Evolutionary conservation across 2,329 filamentous ascomycete genomes (phyloP).

Genomic region (Graphilbum fragrans): DNA sequence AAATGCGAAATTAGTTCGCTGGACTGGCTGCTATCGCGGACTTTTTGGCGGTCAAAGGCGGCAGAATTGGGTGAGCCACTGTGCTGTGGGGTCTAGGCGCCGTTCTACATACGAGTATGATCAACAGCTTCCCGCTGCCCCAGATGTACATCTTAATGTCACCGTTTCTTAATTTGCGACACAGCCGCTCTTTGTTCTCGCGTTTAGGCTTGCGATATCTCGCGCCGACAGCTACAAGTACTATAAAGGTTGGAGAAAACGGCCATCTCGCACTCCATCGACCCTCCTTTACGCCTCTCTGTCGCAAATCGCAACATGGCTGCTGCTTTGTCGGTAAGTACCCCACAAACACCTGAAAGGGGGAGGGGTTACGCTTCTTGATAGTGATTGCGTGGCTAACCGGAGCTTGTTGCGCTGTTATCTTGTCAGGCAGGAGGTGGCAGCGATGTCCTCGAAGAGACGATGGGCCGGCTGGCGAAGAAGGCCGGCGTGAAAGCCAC

Average conservation of each 20-base stretch:
- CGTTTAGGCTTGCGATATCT: too few species aligned
- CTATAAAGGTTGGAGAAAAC: too few species aligned
- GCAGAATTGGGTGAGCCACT: conserved; percentile 14
- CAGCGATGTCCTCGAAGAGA: conserved; percentile 51
- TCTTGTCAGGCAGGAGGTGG: conserved; percentile 23
- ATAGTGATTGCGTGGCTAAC: neutral
- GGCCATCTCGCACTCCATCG: too few species aligned
- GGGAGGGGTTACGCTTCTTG: neutral
- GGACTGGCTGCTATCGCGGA: conserved; percentile 1
- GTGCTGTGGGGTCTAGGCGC: neutral
- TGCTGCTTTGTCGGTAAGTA: conserved; percentile 7
- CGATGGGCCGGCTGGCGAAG: conserved; percentile 58
- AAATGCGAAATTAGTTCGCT: neutral
- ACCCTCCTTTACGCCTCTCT: neutral
- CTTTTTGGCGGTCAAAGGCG: conserved; percentile 20
- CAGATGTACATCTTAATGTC: too few species aligned
- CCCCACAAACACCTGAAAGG: neutral
- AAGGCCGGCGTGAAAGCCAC: conserved; percentile 72
- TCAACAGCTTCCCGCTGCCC: too few species aligned
- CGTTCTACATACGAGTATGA: too few species aligned
- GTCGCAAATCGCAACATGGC: conserved; percentile 5
- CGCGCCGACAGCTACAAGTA: too few species aligned
- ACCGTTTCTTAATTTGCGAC: too few species aligned
- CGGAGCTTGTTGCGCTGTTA: neutral
- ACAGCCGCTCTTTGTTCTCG: too few species aligned